Evolutionary conservation across 2,329 filamentous ascomycete species (phyloP).

Genomic region (Capronia coronata): DNA sequence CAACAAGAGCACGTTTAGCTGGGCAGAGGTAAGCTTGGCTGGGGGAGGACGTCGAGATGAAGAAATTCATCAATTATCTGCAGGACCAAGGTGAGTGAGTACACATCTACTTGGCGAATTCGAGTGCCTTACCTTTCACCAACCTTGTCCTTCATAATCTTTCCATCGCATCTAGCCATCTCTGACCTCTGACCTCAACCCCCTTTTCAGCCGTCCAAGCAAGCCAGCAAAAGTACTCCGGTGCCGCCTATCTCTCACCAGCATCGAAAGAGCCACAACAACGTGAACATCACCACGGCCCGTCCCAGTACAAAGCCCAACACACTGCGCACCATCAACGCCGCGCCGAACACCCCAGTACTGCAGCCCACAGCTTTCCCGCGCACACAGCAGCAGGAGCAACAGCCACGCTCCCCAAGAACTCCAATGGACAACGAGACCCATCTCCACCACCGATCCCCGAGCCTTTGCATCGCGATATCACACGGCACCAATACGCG

Average conservation of each 20-base stretch:
- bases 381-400: slow-evolving; percentile 2
- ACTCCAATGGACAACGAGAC: slow-evolving; percentile 1
- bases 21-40: too few relatives aligned
- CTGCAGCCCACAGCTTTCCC: slow-evolving; percentile 6
- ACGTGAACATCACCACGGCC: slow-evolving; percentile 3
- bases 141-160: too few relatives aligned
- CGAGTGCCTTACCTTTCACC: too few relatives aligned
- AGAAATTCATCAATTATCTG: slow-evolving; percentile 24
- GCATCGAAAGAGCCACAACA: slow-evolving; percentile 22
- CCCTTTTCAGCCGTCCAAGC: slow-evolving; percentile 15
- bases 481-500: slow-evolving; percentile 26
- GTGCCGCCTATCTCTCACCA: slow-evolving; percentile 20
- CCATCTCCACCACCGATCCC: slow-evolving; percentile 3
- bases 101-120: too few relatives aligned
- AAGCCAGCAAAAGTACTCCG: slow-evolving; percentile 19
- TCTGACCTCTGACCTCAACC: too few relatives aligned
- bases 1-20: too few relatives aligned
- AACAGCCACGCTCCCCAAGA: too few relatives aligned
- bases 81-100: slow-evolving; percentile 23
- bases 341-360: slow-evolving; percentile 5
- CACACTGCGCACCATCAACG: slow-evolving; percentile 7
- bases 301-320: slow-evolving; percentile 4
- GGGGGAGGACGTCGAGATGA: slow-evolving; percentile 10
- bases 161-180: neutral
- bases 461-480: slow-evolving; percentile 11